These are phyloP conservation scores for Lentinula lateritia DNA, from an alignment of 768 basidiomycete genomes.

Conservation along the genomic window DNA sequence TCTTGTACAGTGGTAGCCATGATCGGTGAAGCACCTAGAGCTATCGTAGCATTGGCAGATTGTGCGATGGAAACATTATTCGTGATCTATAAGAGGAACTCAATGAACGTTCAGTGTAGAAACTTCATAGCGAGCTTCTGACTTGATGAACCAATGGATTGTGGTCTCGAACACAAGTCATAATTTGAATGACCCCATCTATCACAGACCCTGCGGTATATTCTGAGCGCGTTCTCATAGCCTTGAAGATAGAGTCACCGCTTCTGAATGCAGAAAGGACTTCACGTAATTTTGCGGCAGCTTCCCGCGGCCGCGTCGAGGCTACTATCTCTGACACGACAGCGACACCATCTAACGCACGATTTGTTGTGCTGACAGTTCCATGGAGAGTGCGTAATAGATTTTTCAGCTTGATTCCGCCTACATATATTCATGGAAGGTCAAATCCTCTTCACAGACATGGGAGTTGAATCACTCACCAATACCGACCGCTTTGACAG, in stretches of 20 bases:
- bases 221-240: not conserved
- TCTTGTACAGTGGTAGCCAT: constrained; percentile 87
- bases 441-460: not conserved
- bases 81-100: constrained; percentile 56
- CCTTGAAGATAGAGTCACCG: not conserved
- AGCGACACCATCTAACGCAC: constrained; percentile 74
- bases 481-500: constrained; percentile 75
- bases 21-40: constrained; percentile 81
- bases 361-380: constrained; percentile 51
- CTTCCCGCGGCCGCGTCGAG: constrained; percentile 46
- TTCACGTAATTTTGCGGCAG: constrained; percentile 39
- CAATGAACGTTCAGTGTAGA: not conserved
- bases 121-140: not conserved
- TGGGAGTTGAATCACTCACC: constrained; percentile 40
- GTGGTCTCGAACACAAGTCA: constrained; percentile 42
- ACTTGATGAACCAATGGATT: constrained; percentile 84
- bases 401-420: constrained; percentile 82
- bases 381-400: constrained; percentile 72
- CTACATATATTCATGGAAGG: constrained; percentile 31
- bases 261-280: constrained; percentile 40
- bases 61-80: constrained; percentile 86
- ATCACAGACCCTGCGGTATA: constrained; percentile 23
- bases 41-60: constrained; percentile 86
- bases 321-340: constrained; percentile 84
- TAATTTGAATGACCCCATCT: constrained; percentile 39